Conservation (phyloP, 2,329 filamentous ascomycete genomes). For the Teratosphaeria pseudoeucalypti region DNA sequence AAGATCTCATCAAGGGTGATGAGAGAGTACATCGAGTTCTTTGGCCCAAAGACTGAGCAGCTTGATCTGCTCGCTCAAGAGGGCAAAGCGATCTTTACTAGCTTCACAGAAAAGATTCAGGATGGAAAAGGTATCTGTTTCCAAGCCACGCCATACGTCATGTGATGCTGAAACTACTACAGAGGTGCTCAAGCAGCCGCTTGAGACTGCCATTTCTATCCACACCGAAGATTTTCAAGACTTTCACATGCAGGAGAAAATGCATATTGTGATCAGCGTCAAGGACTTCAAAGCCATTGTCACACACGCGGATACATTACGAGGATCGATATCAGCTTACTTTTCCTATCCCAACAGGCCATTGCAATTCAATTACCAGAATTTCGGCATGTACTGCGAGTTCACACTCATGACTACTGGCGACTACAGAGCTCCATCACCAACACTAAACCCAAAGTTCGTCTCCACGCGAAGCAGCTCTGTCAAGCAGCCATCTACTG, state of each 20-base stretch:
- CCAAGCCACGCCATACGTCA: neutral
- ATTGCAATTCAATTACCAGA: constrained; percentile 61
- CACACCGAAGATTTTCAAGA: constrained; percentile 68
- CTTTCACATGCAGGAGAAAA: constrained; percentile 61
- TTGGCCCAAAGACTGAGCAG: constrained; percentile 69
- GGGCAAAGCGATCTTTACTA: constrained; percentile 62
- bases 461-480: constrained; percentile 23
- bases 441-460: constrained; percentile 27
- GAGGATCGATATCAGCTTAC: constrained; percentile 54
- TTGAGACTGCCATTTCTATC: constrained; percentile 69
- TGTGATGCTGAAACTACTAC: constrained; percentile 1
- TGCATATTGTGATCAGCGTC: constrained; percentile 71
- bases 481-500: constrained; percentile 13
- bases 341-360: constrained; percentile 64
- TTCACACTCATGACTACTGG: constrained; percentile 78
- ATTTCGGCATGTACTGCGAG: constrained; percentile 59
- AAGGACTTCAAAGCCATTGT: constrained; percentile 76
- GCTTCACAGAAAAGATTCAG: constrained; percentile 69
- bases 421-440: constrained; percentile 40
- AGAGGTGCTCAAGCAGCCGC: constrained; percentile 69
- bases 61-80: constrained; percentile 67
- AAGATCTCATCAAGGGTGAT: constrained; percentile 60
- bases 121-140: constrained; percentile 47
- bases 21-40: constrained; percentile 68
- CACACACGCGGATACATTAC: constrained; percentile 60